Evolutionary conservation across 2,329 filamentous ascomycete genomes (phyloP), one percentile per base, ranked within the genome.

Genomic region (Pyrenochaeta sp.): DNA sequence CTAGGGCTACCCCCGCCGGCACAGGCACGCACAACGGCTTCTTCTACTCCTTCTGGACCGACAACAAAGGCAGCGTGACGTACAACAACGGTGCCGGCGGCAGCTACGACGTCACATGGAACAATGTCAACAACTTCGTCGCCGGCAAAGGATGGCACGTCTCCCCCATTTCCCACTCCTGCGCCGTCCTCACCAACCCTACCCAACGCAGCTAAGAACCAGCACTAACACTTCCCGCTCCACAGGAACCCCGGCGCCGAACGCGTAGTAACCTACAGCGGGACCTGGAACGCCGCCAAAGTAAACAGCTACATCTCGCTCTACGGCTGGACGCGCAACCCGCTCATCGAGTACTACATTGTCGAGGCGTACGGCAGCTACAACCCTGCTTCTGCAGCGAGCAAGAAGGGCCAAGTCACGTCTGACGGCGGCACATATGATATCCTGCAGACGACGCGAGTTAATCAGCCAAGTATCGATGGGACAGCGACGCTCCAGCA

Each of bases 271-370:
- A 75, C 66, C 48, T 82, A 79, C 71, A 71, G 65, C 9, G 79
- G 74, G 27, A 69, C 65, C 24, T 81, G 75, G 71, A 71, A 60
- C 43, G 62, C 46, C 2, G 72, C 76, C 40, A 71, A 69, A 42
- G 77, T 77, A 49, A 80, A 81, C 70, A 61, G 60, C 15, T 83
- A 83, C 60, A 73, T 85, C 11, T 67, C 80, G 10, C 64, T 84
- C n/a, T 84, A 84, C 58, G 81, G 81, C 31, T 84, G 81, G 80
- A 80, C 77, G 2, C 69, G 61, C 13, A 75, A 73, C 60, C 79
- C 79, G 0, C 67, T 81, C n/a, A 72, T 82, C 59, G 81, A 83
- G 54, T 83, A 82, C 70, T 83, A 83, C 69, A 77, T 84, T 44
- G 72, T 83, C 52, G 81, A 84, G 47, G 65, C 72, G 9, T 78